Evolutionary conservation across 176 grass and related monocot genomes (phyloP), one percentile per base, ranked within the genome.

Genomic region (Oryza officinalis): DNA sequence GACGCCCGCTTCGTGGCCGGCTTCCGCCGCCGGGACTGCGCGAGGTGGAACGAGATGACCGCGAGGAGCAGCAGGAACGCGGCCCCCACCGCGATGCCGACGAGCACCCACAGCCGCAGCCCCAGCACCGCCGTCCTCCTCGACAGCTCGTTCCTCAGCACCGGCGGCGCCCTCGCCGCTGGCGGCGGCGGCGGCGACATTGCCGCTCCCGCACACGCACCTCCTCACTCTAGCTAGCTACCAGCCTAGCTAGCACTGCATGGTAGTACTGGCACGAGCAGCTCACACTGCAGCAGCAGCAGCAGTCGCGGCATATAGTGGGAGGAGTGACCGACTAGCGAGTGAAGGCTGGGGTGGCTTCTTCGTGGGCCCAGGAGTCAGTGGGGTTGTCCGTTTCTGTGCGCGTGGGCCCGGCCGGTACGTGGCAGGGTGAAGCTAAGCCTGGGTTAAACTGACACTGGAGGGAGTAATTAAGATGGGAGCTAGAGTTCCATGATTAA

Each of bases 91-190:
- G 84, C 79, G 71, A 98, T 89, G 71, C 93, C 92, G 8, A 98
- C 87, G 4, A 98, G 64, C 83, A 98, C 96, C 96, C 96, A 95
- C 27, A 98, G 87, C 27, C 87, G 91, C 52, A 98, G 91, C 13
- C 96, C 96, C 68, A 98, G 84, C 78, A 98, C 84, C 10, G 84
- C 88, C 37, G 93, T 98, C 79, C 69, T 82, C 22, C 88, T 87
- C 61, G 91, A 88, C 71, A 98, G 89, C 86, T 83, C 77, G 65
- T 95, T 81, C 52, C 88, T 91, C 13, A 98, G 89, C 67, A 84
- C 23, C 68, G 89, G 93, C 76, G 95, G 69, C 0, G 88, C 37
- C 37, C 37, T 65, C 3, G 88, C 75, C 14, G 88, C 75, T 10
- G 83, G 41, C 69, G 84, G n/a, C 35, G 20, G 23, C 27, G 46